Evolutionary conservation across 176 grass and related monocot genomes (phyloP), one percentile per base, ranked within the genome.

Genomic region (Oryza meridionalis): DNA sequence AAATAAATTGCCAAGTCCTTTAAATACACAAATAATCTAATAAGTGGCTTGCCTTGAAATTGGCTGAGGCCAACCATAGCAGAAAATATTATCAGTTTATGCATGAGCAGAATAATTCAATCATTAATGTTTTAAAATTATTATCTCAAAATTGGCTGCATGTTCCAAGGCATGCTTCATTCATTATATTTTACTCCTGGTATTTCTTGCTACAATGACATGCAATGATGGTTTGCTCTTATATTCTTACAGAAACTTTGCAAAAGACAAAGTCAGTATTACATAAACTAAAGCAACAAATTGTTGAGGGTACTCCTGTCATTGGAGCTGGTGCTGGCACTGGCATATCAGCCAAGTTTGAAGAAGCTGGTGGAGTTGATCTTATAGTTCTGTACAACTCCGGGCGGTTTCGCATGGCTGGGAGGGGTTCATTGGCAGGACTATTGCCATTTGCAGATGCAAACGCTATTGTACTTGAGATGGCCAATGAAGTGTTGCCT

Each of bases 331-430:
- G 96, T 80, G 91, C 96, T 11, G 96, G 96, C 5, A 95, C 96
- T 35, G 96, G 92, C 75, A 98, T 98, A 90, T 98, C 96, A 47
- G 96, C 92, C 2, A 98, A 98, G 65, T 98, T 98, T 42, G 96
- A 98, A 93, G 96, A 98, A 86, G 87, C 85, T 80, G 96, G 96
- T 77, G 96, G 96, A 35, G 96, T 95, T 75, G 96, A 98, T 82
- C 85, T 98, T 51, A 93, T 98, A 89, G 91, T 98, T 53, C 9
- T 98, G 77, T 98, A 98, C 77, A 98, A 98, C 77, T 98, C 95
- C 0, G 96, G 96, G 15, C 78, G 96, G 62, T 98, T 98, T 81
- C 86, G 92, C 4, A 98, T 98, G 95, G 95, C 92, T 64, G 95
- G 95, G 77, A 91, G 92, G 69, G 92, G 95, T 15, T 98, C 95